These are phyloP conservation scores for Ephemerocybe angulata DNA, from an alignment of 768 basidiomycete species.

Conservation along the genomic window DNA sequence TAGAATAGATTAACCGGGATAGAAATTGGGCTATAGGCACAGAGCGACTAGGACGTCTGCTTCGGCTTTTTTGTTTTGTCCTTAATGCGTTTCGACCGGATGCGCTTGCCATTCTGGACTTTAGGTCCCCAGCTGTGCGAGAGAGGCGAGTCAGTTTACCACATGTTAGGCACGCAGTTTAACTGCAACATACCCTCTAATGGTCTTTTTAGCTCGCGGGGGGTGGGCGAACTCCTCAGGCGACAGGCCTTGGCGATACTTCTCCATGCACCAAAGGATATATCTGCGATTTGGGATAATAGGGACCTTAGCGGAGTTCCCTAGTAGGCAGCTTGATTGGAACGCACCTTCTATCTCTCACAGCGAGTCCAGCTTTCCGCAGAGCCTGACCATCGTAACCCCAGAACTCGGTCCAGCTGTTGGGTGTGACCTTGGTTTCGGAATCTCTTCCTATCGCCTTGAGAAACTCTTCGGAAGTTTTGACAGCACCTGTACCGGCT, in stretches of 20 bases:
- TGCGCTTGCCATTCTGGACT: conserved; percentile 70
- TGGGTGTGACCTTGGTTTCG: conserved; percentile 60
- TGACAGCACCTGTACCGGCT: conserved; percentile 40
- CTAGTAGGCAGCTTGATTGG: background rate
- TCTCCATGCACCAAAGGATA: conserved; percentile 82
- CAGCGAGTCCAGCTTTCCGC: conserved; percentile 60
- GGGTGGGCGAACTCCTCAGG: conserved; percentile 63
- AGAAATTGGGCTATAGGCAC: background rate
- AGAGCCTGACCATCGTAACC: conserved; percentile 50
- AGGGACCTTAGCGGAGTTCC: background rate
- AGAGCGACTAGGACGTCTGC: background rate
- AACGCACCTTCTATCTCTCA: conserved; percentile 68
- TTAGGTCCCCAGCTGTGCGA: conserved; percentile 65
- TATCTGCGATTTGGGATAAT: conserved; percentile 47
- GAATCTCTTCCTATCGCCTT: conserved; percentile 68
- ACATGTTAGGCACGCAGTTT: background rate
- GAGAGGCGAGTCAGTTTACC: background rate
- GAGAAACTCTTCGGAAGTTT: conserved; percentile 61
- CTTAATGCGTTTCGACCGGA: conserved; percentile 58
- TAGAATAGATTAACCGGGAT: background rate
- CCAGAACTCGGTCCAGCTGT: conserved; percentile 77
- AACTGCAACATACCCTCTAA: conserved; percentile 61
- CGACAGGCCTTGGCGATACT: conserved; percentile 57
- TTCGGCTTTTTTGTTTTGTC: conserved; percentile 23
- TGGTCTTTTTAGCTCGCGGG: conserved; percentile 65